Conservation (phyloP, 768 basidiomycete species). For the Gymnopilus dilepis region DNA sequence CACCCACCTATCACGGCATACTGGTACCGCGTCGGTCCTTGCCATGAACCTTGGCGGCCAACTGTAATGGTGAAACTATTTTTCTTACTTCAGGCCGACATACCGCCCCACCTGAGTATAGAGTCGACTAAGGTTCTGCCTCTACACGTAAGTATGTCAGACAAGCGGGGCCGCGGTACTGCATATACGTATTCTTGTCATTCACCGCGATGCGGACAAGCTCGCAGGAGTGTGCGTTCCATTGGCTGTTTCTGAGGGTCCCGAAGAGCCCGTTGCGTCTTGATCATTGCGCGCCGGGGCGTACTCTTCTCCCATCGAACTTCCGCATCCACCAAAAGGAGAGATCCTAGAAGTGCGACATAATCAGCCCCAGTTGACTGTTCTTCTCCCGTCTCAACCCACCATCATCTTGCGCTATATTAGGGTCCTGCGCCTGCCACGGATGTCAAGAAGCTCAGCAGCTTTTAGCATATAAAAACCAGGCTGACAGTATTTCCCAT, state of each 20-base stretch:
- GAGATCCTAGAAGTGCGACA: conserved; percentile 18
- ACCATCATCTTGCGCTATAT: conserved; percentile 9
- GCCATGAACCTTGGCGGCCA: conserved; percentile 18
- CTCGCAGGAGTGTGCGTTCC: background rate
- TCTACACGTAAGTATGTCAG: background rate
- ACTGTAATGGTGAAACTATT: conserved; percentile 7
- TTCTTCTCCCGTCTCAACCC: conserved; percentile 12
- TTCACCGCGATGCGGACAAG: background rate
- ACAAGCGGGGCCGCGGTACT: conserved; percentile 5
- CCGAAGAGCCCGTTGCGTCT: background rate
- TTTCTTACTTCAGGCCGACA: conserved; percentile 7
- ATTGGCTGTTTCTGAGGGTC: background rate
- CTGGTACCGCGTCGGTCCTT: conserved; percentile 16
- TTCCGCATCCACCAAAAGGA: conserved; percentile 12
- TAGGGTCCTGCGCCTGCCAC: conserved; percentile 2
- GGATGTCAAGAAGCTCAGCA: conserved; percentile 8
- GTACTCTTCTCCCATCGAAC: conserved; percentile 4
- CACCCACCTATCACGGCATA: conserved; percentile 22
- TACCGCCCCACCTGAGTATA: conserved; percentile 11
- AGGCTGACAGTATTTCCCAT: conserved; percentile 6
- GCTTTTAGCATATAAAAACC: conserved; percentile 15
- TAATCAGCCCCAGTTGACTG: conserved; percentile 18
- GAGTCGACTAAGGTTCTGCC: background rate
- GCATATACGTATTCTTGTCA: background rate
- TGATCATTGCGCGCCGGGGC: background rate